Conservation (phyloP, 2,329 filamentous ascomycete species). For the Tricladium varicosporioides region DNA sequence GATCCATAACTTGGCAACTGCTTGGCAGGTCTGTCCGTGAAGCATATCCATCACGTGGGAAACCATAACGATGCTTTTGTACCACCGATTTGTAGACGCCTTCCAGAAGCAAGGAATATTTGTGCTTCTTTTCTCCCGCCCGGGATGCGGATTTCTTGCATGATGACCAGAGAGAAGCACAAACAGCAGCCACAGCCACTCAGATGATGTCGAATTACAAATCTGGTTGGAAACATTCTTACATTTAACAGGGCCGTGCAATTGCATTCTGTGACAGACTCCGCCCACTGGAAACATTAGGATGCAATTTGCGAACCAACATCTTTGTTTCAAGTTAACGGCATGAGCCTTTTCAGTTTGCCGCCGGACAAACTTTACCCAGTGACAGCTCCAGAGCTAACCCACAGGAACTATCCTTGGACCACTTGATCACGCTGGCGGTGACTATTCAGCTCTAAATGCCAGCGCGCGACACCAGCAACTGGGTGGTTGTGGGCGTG, state of each 20-base stretch:
- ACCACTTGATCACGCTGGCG: no score
- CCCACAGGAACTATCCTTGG: no score
- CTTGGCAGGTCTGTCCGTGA: no score
- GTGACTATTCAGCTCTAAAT: background rate
- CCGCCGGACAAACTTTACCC: slow-evolving; percentile 3
- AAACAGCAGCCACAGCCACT: background rate
- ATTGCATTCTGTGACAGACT: slow-evolving; percentile 10
- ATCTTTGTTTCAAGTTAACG: slow-evolving; percentile 11
- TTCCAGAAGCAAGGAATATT: background rate
- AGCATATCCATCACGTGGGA: no score
- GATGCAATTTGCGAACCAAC: slow-evolving; percentile 2
- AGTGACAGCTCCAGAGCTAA: background rate
- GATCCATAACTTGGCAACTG: no score
- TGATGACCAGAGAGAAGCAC: background rate
- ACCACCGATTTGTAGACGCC: no score
- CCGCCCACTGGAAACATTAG: slow-evolving; percentile 12
- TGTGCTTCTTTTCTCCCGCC: background rate
- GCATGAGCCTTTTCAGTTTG: slow-evolving; percentile 4
- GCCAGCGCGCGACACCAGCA: background rate
- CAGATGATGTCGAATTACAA: background rate
- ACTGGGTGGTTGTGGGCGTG: background rate
- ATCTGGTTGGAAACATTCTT: slow-evolving; percentile 6
- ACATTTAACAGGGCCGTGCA: slow-evolving; percentile 1
- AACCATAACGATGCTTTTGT: no score
- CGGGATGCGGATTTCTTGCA: background rate